These are phyloP conservation scores for Brachypodium distachyon DNA, from an alignment of 202 grass and related monocot species.

Conservation along the genomic window DNA sequence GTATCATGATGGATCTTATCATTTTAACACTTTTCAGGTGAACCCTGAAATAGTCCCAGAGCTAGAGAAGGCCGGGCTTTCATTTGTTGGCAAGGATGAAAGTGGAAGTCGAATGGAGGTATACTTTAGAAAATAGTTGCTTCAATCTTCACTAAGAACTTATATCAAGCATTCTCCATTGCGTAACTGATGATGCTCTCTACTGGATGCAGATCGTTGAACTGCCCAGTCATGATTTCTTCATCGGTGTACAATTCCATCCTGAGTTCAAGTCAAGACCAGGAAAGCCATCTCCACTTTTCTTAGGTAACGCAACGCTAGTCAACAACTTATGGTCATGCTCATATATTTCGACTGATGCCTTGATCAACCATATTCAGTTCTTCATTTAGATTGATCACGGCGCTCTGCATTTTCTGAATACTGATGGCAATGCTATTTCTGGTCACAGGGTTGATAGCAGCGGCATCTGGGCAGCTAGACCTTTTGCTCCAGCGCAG, in stretches of 20 bases:
- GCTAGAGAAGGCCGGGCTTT: constrained; percentile 78
- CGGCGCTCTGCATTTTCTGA: background rate
- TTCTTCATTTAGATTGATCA: background rate
- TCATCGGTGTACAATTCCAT: constrained; percentile 81
- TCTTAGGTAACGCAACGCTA: constrained; percentile 68
- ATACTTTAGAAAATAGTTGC: constrained; percentile 4
- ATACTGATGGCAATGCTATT: background rate
- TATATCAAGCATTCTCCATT: background rate
- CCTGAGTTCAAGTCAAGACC: constrained; percentile 98
- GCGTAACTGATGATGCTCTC: constrained; percentile 9
- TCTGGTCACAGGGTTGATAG: constrained; percentile 63
- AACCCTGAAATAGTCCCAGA: constrained; percentile 83
- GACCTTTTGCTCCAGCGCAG: constrained; percentile 29
- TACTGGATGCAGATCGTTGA: constrained; percentile 73
- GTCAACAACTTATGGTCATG: background rate
- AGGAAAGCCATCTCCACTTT: constrained; percentile 78
- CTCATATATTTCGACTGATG: background rate
- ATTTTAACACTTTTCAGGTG: constrained; percentile 53
- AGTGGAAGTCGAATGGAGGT: constrained; percentile 89
- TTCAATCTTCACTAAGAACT: background rate
- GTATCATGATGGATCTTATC: constrained; percentile 7
- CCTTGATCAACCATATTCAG: background rate
- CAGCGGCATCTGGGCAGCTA: constrained; percentile 64
- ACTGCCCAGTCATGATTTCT: constrained; percentile 70
- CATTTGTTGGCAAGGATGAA: constrained; percentile 90